Conservation (phyloP, 768 basidiomycete species). For the Lactarius indigo region DNA sequence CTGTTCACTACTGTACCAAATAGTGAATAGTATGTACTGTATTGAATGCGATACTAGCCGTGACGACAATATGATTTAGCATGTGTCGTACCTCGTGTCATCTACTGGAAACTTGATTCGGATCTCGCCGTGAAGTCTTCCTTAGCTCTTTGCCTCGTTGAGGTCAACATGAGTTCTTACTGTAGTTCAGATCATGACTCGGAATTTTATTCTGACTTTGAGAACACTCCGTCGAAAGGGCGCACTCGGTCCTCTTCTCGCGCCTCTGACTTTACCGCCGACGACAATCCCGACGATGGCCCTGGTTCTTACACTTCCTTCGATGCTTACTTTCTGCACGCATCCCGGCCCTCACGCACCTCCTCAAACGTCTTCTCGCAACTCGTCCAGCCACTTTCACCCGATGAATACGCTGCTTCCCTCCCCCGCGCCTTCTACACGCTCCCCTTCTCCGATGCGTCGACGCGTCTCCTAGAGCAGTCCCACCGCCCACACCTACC, state of each 20-base stretch:
- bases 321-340: conserved; percentile 79
- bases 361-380: conserved; percentile 78
- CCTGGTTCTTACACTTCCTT: conserved; percentile 68
- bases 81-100: too few species aligned
- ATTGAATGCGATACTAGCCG: neutral
- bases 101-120: neutral
- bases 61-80: too few species aligned
- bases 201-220: conserved; percentile 15
- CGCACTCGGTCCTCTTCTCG: conserved; percentile 17
- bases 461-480: conserved; percentile 30
- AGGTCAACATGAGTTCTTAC: neutral
- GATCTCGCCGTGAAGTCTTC: neutral
- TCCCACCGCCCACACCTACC: conserved; percentile 43
- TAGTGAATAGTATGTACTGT: neutral
- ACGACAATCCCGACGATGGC: conserved; percentile 25
- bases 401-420: conserved; percentile 52
- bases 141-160: neutral
- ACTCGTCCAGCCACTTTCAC: conserved; percentile 64
- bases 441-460: conserved; percentile 35
- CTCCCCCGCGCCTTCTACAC: conserved; percentile 31
- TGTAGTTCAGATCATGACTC: conserved; percentile 12
- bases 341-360: conserved; percentile 61
- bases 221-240: conserved; percentile 19
- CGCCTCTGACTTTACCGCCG: conserved; percentile 30
- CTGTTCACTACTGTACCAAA: neutral